Base-by-base conservation (phyloP, 139 green algal species). In the Micractinium sp. region DNA sequence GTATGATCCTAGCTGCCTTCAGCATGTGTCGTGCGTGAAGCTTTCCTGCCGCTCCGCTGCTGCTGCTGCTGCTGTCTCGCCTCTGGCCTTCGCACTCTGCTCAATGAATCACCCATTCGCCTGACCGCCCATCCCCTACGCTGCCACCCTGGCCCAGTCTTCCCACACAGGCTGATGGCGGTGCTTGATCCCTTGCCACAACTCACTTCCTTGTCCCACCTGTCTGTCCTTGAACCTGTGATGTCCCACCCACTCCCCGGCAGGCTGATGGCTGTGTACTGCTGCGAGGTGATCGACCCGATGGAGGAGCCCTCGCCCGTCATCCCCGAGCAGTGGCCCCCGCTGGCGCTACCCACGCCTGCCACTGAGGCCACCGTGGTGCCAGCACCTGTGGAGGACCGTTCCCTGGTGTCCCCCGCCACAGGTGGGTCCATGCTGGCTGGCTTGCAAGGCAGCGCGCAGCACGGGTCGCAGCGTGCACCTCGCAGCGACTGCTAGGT, bases 231-330 rank as follows among this genome's bases (percentile, higher is more conserved):
- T 85, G 83, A 90, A 88, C 0, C 67, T 96, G 60, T n/a, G n/a
- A n/a, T n/a, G n/a, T n/a, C n/a, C n/a, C n/a, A n/a, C n/a, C n/a
- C n/a, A n/a, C n/a, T n/a, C n/a, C n/a, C n/a, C n/a, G n/a, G 47
- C 87, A 90, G 89, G 0, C 74, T 96, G 60, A 85, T 86, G 60
- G 87, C 92, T 14, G 82, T 91, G 18, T 96, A 96, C 85, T 96
- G 94, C 92, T 96, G 94, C 90, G 86, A 67, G 56, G 76, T 56
- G 0, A 22, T 63, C 14, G 78, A 80, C 33, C 33, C 74, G 14
- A 39, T 19, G 2, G 82, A 92, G 35, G 36, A 89, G 69, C 20
- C 95, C 5, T 82, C 38, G 18, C 88, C 82, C 25, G 69, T 56
- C 67, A 89, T 94, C 19, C 94, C 94, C 3, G 75, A 66, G 4